These are phyloP conservation scores for Amylostereum chailletii DNA, from an alignment of 1,284 basidiomycete genomes.

Conservation along the genomic window DNA sequence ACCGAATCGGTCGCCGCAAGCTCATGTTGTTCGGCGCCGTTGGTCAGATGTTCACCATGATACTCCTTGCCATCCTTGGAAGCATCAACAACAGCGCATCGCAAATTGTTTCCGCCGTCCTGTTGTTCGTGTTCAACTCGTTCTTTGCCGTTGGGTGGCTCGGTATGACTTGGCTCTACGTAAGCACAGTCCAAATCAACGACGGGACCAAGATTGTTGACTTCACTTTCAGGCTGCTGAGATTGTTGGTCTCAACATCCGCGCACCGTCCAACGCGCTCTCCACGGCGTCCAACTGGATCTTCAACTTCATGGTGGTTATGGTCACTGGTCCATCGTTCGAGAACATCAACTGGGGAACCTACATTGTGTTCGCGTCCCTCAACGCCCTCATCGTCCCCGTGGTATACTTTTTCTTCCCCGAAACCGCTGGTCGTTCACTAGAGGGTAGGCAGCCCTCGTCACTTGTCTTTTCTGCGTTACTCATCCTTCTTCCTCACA, in stretches of 20 bases:
- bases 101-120: constrained; percentile 45
- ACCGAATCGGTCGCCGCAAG: constrained; percentile 53
- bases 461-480: not conserved
- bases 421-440: constrained; percentile 56
- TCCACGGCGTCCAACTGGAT: constrained; percentile 64
- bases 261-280: constrained; percentile 61
- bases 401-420: constrained; percentile 59
- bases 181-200: constrained; percentile 21
- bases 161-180: constrained; percentile 66
- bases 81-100: constrained; percentile 35
- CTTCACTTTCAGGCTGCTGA: constrained; percentile 44
- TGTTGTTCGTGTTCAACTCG: constrained; percentile 64
- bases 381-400: constrained; percentile 56
- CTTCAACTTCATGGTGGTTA: constrained; percentile 60
- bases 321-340: constrained; percentile 61
- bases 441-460: constrained; percentile 37
- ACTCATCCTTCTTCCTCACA: constrained; percentile 13
- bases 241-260: constrained; percentile 51
- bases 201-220: not conserved
- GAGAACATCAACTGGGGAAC: constrained; percentile 53
- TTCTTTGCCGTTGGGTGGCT: constrained; percentile 70
- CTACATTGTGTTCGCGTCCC: constrained; percentile 55
- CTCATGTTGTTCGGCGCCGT: constrained; percentile 64
- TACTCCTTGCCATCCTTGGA: constrained; percentile 50
- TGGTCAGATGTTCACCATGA: constrained; percentile 55